These are phyloP conservation scores for Hymenoscyphus occultus DNA, from an alignment of 2,329 filamentous ascomycete species.

Conservation along the genomic window DNA sequence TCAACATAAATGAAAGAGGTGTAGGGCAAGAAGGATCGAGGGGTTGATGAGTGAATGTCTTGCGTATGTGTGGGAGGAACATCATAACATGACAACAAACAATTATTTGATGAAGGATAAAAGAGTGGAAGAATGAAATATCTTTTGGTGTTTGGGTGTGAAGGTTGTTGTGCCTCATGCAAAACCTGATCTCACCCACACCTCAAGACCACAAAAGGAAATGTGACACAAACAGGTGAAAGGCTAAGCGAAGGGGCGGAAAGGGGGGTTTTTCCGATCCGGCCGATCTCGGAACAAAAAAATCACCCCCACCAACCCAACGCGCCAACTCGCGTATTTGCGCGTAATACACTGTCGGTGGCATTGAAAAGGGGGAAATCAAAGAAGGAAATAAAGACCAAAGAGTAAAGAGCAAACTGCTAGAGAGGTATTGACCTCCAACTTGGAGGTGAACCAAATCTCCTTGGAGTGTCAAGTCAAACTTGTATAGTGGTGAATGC, in stretches of 20 bases:
- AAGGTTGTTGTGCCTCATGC: no score
- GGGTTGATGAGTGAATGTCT: neutral
- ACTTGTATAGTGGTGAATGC: neutral
- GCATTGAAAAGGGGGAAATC: neutral
- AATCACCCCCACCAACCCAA: neutral
- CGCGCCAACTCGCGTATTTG: neutral
- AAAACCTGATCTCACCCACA: no score
- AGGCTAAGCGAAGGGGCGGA: no score
- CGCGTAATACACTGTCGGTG: no score
- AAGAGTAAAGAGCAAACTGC: neutral
- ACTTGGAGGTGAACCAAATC: neutral
- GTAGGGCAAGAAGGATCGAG: neutral
- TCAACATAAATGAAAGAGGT: no score
- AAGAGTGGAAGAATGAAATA: no score
- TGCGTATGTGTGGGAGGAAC: neutral
- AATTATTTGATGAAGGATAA: no score
- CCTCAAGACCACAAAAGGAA: no score
- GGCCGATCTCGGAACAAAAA: neutral
- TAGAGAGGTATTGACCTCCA: neutral
- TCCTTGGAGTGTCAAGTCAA: neutral
- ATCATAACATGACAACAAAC: no score
- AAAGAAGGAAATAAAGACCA: neutral
- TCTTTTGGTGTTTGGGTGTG: no score
- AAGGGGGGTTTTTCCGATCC: no score
- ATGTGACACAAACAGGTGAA: no score